These are phyloP conservation scores for Tetrapisispora pingtungensis DNA, from an alignment of 805 yeast species.

Conservation along the genomic window DNA sequence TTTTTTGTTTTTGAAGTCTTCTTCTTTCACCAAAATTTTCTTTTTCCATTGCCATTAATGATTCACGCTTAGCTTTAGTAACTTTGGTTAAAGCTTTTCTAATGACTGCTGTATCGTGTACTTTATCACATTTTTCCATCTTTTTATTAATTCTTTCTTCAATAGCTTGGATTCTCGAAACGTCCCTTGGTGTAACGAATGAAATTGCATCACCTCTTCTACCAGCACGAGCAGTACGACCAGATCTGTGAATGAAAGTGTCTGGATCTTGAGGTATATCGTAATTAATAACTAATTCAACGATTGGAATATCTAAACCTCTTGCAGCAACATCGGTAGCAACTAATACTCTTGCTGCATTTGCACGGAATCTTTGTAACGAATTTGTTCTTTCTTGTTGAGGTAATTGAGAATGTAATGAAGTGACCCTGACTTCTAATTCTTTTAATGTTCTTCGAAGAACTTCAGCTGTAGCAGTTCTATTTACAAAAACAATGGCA, in stretches of 20 bases:
- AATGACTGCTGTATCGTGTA: conserved; percentile 69
- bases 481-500: conserved; percentile 81
- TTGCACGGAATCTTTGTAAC: conserved; percentile 84
- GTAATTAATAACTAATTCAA: conserved; percentile 79
- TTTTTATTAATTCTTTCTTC: conserved; percentile 75
- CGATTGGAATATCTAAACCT: conserved; percentile 93
- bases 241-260: conserved; percentile 92
- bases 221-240: conserved; percentile 99
- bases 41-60: conserved; percentile 86
- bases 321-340: conserved; percentile 97
- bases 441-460: conserved; percentile 65
- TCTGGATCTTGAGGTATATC: conserved; percentile 96
- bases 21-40: conserved; percentile 76
- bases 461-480: conserved; percentile 84
- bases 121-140: conserved; percentile 62
- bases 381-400: conserved; percentile 88
- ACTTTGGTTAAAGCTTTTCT: conserved; percentile 59
- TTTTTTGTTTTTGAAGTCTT: conserved; percentile 37
- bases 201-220: conserved; percentile 75
- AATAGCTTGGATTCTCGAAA: conserved; percentile 69
- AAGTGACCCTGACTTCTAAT: conserved; percentile 72
- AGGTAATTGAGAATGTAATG: conserved; percentile 90
- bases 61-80: conserved; percentile 80
- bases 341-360: conserved; percentile 83
- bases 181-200: conserved; percentile 77